Evolutionary conservation across 1,284 basidiomycete species (phyloP).

Genomic region (Peniophora sp.): DNA sequence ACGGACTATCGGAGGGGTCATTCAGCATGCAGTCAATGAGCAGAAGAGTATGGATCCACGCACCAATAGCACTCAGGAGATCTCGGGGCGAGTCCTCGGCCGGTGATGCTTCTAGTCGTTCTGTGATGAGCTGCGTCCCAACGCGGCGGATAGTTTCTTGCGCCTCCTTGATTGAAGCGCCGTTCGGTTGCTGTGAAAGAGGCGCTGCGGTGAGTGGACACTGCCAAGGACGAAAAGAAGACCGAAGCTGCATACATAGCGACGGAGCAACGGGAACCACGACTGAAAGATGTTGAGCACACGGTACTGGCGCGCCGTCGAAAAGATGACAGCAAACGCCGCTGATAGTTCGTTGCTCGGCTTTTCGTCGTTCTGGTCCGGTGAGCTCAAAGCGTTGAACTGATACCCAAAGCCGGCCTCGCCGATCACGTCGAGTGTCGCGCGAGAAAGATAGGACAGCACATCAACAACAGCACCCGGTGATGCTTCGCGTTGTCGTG

Average conservation of each 20-base stretch:
- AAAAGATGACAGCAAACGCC: slow-evolving; percentile 49
- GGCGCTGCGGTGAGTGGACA: neutral
- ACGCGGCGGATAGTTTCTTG: slow-evolving; percentile 45
- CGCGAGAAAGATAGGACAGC: slow-evolving; percentile 50
- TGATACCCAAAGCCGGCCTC: slow-evolving; percentile 64
- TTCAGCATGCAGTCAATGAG: neutral
- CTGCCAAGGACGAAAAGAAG: slow-evolving; percentile 4
- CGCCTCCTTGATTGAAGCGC: slow-evolving; percentile 32
- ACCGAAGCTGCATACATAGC: slow-evolving; percentile 38
- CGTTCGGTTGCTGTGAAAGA: slow-evolving; percentile 29
- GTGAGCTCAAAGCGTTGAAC: slow-evolving; percentile 39
- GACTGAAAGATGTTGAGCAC: slow-evolving; percentile 49
- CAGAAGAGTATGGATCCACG: slow-evolving; percentile 15
- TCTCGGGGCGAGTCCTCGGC: slow-evolving; percentile 22
- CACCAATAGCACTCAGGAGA: slow-evolving; percentile 49
- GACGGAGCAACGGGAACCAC: slow-evolving; percentile 49
- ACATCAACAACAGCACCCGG: slow-evolving; percentile 37
- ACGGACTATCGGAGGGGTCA: slow-evolving; percentile 32
- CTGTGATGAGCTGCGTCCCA: slow-evolving; percentile 47
- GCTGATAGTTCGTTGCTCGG: slow-evolving; percentile 44
- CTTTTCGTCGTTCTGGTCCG: slow-evolving; percentile 15
- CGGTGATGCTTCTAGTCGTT: slow-evolving; percentile 27
- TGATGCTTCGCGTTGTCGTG: neutral
- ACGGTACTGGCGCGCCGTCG: slow-evolving; percentile 40
- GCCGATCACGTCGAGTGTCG: slow-evolving; percentile 68